phyloP scores from a whole-genome alignment of 805 yeast genomes.

The Saccharomyces kudriavzevii region DNA sequence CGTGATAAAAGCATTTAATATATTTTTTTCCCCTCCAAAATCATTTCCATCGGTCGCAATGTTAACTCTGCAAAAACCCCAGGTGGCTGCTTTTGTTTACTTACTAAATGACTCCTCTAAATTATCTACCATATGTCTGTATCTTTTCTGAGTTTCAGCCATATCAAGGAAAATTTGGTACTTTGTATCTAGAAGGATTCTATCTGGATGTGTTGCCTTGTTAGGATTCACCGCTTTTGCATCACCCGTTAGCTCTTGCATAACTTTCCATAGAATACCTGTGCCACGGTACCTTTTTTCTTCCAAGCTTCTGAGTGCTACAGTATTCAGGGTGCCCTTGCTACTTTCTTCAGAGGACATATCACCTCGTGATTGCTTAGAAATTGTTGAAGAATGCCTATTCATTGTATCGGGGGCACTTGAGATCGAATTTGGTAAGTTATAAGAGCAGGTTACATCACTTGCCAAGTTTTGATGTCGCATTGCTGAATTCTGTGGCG shows the following conservation, averaged over 20 bases:
- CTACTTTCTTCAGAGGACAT: background rate
- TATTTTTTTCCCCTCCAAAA: background rate
- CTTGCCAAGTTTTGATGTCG: background rate
- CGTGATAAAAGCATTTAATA: background rate
- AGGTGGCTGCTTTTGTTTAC: background rate
- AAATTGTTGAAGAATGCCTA: background rate
- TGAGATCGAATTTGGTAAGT: conserved; percentile 75
- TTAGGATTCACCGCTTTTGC: conserved; percentile 75
- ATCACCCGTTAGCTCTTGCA: conserved; percentile 76
- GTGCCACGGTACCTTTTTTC: conserved; percentile 29
- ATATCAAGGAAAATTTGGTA: conserved; percentile 83
- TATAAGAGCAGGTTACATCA: conserved; percentile 54
- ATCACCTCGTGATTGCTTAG: background rate
- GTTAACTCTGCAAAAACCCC: no score
- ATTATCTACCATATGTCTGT: conserved; percentile 59
- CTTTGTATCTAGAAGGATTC: conserved; percentile 65
- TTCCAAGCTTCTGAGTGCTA: background rate
- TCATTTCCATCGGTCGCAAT: no score
- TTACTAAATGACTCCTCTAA: conserved; percentile 21
- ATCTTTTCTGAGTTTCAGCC: conserved; percentile 71
- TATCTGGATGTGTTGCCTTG: conserved; percentile 49
- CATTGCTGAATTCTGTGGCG: conserved; percentile 4
- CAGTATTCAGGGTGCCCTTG: conserved; percentile 9
- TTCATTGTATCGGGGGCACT: conserved; percentile 36
- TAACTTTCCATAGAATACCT: conserved; percentile 70